Conservation (phyloP, 169 alveolate genomes). For the Plasmodium billcollinsi region DNA sequence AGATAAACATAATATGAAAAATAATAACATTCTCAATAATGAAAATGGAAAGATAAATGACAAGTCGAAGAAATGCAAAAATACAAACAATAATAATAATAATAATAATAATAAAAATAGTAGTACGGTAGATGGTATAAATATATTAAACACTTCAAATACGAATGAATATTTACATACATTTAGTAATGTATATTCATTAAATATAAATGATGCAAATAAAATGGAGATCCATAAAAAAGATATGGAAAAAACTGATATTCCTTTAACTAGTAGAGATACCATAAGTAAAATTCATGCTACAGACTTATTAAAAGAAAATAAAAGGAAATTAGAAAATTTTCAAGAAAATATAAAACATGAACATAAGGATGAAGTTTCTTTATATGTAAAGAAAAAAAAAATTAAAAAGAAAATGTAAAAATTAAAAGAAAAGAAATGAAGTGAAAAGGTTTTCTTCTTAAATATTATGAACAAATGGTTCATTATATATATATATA, state of each 20-base stretch:
- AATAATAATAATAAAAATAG: not conserved
- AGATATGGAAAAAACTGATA: too few relatives aligned
- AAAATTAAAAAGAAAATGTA: conserved; percentile 27
- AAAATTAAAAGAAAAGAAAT: not conserved
- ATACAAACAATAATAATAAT: not conserved
- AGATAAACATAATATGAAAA: not conserved
- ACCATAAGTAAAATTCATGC: conserved; percentile 4
- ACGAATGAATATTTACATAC: not conserved
- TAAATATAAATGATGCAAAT: not conserved
- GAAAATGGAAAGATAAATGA: not conserved
- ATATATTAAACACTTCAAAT: not conserved
- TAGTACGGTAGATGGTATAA: not conserved
- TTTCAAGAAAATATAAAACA: conserved; percentile 43
- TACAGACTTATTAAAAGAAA: not conserved
- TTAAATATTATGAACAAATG: not conserved
- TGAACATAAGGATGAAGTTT: conserved; percentile 38
- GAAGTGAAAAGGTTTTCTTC: not conserved
- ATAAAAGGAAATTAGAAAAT: conserved; percentile 19
- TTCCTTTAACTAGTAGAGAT: not conserved
- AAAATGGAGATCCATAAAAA: not conserved
- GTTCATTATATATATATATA: not conserved
- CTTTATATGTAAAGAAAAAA: conserved; percentile 12
- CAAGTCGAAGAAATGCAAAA: not conserved
- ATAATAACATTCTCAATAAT: conserved; percentile 10
- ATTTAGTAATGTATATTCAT: not conserved